Conservation (phyloP, 164 flowering plant species). For the Paratinospora sagittata region DNA sequence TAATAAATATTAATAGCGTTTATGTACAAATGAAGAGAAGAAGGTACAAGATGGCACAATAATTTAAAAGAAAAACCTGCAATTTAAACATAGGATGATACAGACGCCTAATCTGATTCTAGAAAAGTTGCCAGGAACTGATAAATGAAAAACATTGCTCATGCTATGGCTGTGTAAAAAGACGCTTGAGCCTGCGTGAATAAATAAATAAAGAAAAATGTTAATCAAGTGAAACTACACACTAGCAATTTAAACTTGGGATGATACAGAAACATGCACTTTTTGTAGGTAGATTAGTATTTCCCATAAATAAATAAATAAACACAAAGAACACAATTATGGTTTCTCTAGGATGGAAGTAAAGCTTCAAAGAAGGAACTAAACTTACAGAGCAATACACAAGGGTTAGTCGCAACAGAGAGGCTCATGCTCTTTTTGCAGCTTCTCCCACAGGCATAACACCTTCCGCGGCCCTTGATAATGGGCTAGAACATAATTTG, state of each 20-base stretch:
- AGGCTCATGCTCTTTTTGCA: conserved; percentile 55
- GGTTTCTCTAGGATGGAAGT: neutral
- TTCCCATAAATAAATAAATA: too few relatives aligned
- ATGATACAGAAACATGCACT: too few relatives aligned
- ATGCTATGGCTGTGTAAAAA: neutral
- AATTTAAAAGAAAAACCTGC: too few relatives aligned
- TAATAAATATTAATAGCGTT: too few relatives aligned
- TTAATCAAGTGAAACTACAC: too few relatives aligned
- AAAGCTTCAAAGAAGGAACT: neutral
- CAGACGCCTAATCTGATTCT: too few relatives aligned
- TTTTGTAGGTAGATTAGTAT: neutral
- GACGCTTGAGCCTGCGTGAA: neutral
- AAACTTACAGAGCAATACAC: too few relatives aligned
- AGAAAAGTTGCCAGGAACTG: neutral
- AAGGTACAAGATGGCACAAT: too few relatives aligned
- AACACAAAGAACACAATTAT: neutral
- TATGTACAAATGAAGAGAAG: too few relatives aligned
- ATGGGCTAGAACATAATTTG: conserved; percentile 73
- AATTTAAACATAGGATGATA: too few relatives aligned
- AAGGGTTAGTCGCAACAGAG: conserved; percentile 57
- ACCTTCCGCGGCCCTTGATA: conserved; percentile 78
- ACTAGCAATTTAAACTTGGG: too few relatives aligned
- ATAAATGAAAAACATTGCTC: neutral
- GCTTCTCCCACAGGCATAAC: conserved; percentile 84
- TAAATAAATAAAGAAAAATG: too few relatives aligned